Evolutionary conservation across 768 basidiomycete species (phyloP).

Genomic region (Boletus reticuloceps): DNA sequence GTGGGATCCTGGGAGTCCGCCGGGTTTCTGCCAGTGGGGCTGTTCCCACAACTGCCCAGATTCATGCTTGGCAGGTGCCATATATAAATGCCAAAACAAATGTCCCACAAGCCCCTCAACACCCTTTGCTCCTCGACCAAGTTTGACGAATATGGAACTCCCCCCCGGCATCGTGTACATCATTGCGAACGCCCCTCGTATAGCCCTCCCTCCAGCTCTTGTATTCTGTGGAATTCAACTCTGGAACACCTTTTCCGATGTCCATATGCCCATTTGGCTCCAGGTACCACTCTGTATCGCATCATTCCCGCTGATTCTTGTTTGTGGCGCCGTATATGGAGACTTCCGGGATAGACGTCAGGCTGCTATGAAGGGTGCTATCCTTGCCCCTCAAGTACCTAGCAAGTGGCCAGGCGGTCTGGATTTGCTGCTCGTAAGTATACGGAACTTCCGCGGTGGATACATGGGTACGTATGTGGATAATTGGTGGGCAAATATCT

Average conservation of each 20-base stretch:
- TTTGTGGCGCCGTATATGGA: conserved; percentile 11
- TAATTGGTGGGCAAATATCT: background rate
- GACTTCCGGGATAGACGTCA: conserved; percentile 12
- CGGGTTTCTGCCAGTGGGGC: background rate
- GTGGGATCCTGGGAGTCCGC: background rate
- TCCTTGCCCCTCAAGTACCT: conserved; percentile 32
- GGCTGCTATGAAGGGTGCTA: conserved; percentile 24
- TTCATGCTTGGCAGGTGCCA: background rate
- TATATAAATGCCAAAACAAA: conserved; percentile 3
- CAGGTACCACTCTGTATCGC: conserved; percentile 13
- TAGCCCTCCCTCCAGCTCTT: conserved; percentile 18
- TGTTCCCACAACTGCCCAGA: background rate
- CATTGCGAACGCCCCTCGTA: conserved; percentile 22
- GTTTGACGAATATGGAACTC: conserved; percentile 22
- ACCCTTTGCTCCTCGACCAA: background rate
- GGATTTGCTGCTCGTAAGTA: conserved; percentile 25
- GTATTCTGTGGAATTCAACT: conserved; percentile 14
- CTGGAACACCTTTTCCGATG: conserved; percentile 2
- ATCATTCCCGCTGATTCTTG: conserved; percentile 25
- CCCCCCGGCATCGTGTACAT: conserved; percentile 35
- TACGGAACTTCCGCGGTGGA: conserved; percentile 25
- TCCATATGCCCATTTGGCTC: conserved; percentile 15
- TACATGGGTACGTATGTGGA: conserved; percentile 28
- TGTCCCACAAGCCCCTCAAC: background rate
- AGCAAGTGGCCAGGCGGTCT: conserved; percentile 38